These are phyloP conservation scores for Phytophthora nicotianae DNA, from an alignment of 352 stramenopile genomes.

Conservation along the genomic window DNA sequence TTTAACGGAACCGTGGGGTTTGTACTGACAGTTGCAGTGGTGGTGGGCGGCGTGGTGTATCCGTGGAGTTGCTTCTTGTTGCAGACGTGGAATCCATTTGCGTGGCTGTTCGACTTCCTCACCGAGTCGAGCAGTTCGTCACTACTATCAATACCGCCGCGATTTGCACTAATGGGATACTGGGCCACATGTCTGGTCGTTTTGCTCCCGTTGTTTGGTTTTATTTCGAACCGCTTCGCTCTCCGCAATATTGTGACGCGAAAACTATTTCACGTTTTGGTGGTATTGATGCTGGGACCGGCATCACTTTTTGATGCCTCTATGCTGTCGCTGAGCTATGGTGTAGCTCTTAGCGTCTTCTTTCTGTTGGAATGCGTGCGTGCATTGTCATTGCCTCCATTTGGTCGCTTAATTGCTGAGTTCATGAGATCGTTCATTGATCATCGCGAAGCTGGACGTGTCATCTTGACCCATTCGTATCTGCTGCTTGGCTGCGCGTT, in stretches of 20 bases:
- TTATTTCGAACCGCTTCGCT: conserved; percentile 38
- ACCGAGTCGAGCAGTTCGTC: conserved; percentile 23
- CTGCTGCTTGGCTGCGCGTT: conserved; percentile 77
- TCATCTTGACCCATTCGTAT: conserved; percentile 83
- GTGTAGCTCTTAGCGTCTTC: conserved; percentile 75
- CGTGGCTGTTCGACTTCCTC: conserved; percentile 64
- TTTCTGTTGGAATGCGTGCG: conserved; percentile 72
- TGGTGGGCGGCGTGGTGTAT: conserved; percentile 51
- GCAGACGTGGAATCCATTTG: conserved; percentile 58
- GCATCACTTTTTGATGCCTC: conserved; percentile 53
- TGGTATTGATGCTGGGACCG: conserved; percentile 80
- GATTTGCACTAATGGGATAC: conserved; percentile 54
- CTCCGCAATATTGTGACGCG: conserved; percentile 76
- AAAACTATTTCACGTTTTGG: conserved; percentile 84
- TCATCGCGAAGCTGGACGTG: conserved; percentile 64
- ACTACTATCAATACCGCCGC: conserved; percentile 18
- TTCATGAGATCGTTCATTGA: conserved; percentile 84
- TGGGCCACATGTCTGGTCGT: conserved; percentile 60
- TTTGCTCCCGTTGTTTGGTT: conserved; percentile 59
- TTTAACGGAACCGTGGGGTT: conserved; percentile 35
- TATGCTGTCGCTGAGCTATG: conserved; percentile 82
- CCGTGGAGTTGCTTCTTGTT: conserved; percentile 75
- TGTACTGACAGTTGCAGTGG: conserved; percentile 30
- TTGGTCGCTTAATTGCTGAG: conserved; percentile 50
- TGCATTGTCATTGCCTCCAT: conserved; percentile 59